Evolutionary conservation across 2,329 filamentous ascomycete species (phyloP).

Genomic region (Cordyceps tenuipes): DNA sequence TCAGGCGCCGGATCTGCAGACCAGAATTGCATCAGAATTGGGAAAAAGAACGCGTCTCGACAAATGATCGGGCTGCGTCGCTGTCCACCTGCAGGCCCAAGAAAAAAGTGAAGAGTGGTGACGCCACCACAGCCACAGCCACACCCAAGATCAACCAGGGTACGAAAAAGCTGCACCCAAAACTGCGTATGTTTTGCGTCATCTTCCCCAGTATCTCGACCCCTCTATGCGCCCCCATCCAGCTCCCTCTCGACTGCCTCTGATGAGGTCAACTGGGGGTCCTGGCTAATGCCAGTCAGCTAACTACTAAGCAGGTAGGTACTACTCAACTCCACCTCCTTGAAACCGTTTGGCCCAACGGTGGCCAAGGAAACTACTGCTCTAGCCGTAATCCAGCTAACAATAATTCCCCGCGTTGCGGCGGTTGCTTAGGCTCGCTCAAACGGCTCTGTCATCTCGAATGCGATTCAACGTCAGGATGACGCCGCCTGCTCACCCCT

Average conservation of each 20-base stretch:
- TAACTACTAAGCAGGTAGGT: neutral
- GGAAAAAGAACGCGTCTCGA: neutral
- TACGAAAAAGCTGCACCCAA: neutral
- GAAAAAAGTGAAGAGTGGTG: slow-evolving; percentile 14
- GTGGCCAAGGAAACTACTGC: neutral
- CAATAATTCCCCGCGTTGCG: neutral
- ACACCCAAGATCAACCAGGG: slow-evolving; percentile 9
- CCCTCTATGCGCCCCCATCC: neutral
- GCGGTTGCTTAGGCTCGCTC: neutral
- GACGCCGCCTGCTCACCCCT: neutral
- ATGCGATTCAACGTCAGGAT: slow-evolving; percentile 6
- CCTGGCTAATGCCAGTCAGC: no score
- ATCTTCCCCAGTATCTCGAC: neutral
- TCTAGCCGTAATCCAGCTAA: neutral
- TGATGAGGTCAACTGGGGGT: no score
- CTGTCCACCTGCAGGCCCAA: neutral
- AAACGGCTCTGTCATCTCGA: neutral
- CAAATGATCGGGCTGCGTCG: neutral
- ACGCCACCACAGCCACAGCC: slow-evolving; percentile 22
- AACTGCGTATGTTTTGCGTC: slow-evolving; percentile 11
- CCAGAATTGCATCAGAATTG: neutral
- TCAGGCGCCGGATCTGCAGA: neutral
- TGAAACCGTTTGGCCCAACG: slow-evolving; percentile 6
- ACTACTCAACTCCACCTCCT: neutral
- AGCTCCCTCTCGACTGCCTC: no score